Evolutionary conservation across 2,329 filamentous ascomycete genomes (phyloP), one percentile per base, ranked within the genome.

Genomic region (Alternaria brassicicola): DNA sequence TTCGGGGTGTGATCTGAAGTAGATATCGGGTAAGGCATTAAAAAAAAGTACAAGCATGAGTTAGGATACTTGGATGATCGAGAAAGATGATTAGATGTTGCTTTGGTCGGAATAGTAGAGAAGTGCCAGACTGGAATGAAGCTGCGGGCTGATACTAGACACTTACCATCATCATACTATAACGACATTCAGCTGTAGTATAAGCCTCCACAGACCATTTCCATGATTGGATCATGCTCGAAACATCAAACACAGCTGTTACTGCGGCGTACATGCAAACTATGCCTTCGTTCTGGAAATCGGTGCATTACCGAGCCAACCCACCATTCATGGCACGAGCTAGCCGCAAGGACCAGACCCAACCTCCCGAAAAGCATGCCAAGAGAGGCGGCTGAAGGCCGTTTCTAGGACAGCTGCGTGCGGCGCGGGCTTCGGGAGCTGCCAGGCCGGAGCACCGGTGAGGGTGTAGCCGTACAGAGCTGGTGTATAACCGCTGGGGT

Each of bases 381-480:
- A 71, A 69, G 67, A 66, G 47, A 70, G 43, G 68, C 65, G 69
- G 65, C 70, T 71, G 65, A 72, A 67, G 56, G 59, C 42, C 59
- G 39, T 47, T 64, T 59, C 56, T 55, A 67, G 57, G 59, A 64
- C 46, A 61, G 43, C 42, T 64, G 55, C 57, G 54, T 69, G 59
- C 63, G 68, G 65, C 65, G 63, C 57, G 47, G 57, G 56, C 56
- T 23, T 71, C 62, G 65, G 65, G 54, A 56, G 58, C 57, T 64
- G 61, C 62, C 63, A 62, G 59, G 39, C 63, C 65, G 64, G 59
- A 31, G 57, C 57, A 57, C 65, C 63, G 55, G 58, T 56, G 49
- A 63, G 63, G 60, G 43, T 54, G 57, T 52, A 66, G 63, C 67
- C 69, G 61, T 70, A 67, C 68, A 70, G 64, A 59, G 58, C 42